Base-by-base conservation (phyloP, 768 basidiomycete genomes). In the Auriscalpium microsporum region DNA sequence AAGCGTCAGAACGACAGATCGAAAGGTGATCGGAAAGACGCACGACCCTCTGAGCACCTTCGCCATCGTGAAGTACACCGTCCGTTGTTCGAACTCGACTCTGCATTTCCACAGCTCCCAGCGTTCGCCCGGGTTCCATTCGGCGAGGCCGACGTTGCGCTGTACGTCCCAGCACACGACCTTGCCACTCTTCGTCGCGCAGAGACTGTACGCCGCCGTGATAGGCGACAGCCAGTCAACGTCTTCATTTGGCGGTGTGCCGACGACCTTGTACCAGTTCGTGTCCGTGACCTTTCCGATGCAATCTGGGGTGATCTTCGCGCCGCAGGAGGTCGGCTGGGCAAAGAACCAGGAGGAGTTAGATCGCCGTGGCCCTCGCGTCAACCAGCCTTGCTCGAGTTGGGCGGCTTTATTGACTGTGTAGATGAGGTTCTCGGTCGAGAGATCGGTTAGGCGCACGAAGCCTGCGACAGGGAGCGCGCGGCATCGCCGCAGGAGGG, bases 101-200 rank as follows among this genome's bases (percentile, higher is more conserved):
- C 86, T 71, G 60, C 86, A 87, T 62, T 88, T 88, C 86, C 86
- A 87, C 6, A 88, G 63, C 62, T 86, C 84, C 85, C 86, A 87
- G 49, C 71, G 69, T 46, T 75, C 72, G 13, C 68, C 64, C 4
- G 84, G 84, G 50, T 81, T 79, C 86, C 86, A 88, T 56, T 86
- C 81, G 0, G 83, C 84, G 3, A 87, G 72, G 57, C 79, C 81
- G 14, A 67, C 64, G 50, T 87, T 81, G 3, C 75, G 73, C 51
- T 79, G 78, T 13, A 87, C 79, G 56, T 88, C 84, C 86, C 86
- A 87, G 60, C 86, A 87, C 14, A 87, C 80, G 17, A 88, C 83
- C 62, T 83, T 83, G 5, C 86, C 86, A 49, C 78, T 82, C 70
- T 86, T 86, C 0, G 86, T 87, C 1, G 84, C 83, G 61, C 84